Evolutionary conservation across 2,329 filamentous ascomycete species (phyloP), one percentile per base, ranked within the genome.

Genomic region (Microthyrium microscopicum): DNA sequence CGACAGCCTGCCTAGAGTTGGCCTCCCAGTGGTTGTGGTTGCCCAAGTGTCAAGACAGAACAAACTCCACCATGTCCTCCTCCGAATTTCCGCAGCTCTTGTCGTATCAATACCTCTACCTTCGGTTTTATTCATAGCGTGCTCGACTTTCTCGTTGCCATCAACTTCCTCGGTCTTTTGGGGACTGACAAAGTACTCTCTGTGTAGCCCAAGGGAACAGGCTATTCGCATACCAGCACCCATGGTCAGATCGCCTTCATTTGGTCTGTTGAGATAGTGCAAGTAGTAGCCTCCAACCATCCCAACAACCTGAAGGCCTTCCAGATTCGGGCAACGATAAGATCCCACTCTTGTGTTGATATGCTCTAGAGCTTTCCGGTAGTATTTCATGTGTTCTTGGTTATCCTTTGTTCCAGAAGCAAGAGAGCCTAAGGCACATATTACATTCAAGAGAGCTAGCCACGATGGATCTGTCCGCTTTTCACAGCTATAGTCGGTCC

Each of bases 281-380:
- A 82, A 67, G 48, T 84, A 84, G 55, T 73, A 79, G 19, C 78
- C 78, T 26, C 76, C 76, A 44, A 82, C 71, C 18, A 84, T 61
- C 3, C 71, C 70, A 12, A 83, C 53, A 1, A 77, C 73, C 47
- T 84, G 77, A 3, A 83, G 63, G 0, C 70, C 77, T 50, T 83
- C 77, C n/a, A 83, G 58, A 43, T 77, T 72, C 28, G 74, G 73
- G 43, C 72, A 76, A 3, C 74, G 75, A 34, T 81, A 69, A 3
- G 70, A 69, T 40, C 77, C 75, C 39, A 83, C 60, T 9, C 24
- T 35, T 12, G 33, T 25, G 5, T 63, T 67, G 7, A 83, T 55
- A 44, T 79, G 66, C 35, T 72, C 66, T 54, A 75, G 75, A 13
- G 76, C 73, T 19, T 70, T 65, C 42, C 67, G 68, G 53, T 78